A percentile compares a stretch with the other conserved stretches of the same genome.
Evolutionary conservation across 768 basidiomycete genomes (phyloP).

Genomic region (Strobilomyces confusus): DNA sequence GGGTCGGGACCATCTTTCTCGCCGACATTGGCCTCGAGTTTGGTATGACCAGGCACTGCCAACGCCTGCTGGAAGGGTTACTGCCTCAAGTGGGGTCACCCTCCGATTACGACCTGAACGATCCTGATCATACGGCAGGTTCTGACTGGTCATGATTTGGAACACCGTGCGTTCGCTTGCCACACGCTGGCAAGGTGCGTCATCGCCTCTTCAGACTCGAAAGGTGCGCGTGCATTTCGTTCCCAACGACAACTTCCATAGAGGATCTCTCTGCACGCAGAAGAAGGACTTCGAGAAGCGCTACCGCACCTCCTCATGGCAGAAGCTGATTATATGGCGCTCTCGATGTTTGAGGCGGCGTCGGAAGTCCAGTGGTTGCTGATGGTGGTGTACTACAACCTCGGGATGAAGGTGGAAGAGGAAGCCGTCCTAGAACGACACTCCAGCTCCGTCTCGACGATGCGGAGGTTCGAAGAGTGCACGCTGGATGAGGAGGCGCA

Average conservation of each 20-base stretch:
- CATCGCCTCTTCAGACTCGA: constrained; percentile 50
- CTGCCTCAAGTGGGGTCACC: constrained; percentile 66
- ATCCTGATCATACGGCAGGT: constrained; percentile 40
- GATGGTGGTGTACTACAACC: constrained; percentile 68
- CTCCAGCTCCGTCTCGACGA: constrained; percentile 39
- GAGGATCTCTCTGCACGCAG: constrained; percentile 8
- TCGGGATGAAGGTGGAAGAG: constrained; percentile 51
- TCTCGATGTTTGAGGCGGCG: constrained; percentile 57
- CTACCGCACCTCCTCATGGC: constrained; percentile 58
- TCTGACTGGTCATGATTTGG: constrained; percentile 66
- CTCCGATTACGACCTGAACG: not conserved
- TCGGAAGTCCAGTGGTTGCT: constrained; percentile 71
- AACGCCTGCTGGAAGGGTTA: constrained; percentile 67
- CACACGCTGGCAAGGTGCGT: constrained; percentile 74
- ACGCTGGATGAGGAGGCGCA: constrained; percentile 50
- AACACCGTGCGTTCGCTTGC: constrained; percentile 72
- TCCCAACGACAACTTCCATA: constrained; percentile 13
- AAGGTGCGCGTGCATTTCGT: constrained; percentile 34
- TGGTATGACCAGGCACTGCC: constrained; percentile 64
- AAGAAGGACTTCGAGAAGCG: constrained; percentile 48
- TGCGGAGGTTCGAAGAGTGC: constrained; percentile 39
- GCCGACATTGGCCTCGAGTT: constrained; percentile 79
- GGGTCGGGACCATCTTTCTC: constrained; percentile 65
- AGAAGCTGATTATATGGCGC: constrained; percentile 56
- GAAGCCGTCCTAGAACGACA: constrained; percentile 52